Base-by-base conservation (phyloP, 139 green algal species). In the Tetraselmis chui region DNA sequence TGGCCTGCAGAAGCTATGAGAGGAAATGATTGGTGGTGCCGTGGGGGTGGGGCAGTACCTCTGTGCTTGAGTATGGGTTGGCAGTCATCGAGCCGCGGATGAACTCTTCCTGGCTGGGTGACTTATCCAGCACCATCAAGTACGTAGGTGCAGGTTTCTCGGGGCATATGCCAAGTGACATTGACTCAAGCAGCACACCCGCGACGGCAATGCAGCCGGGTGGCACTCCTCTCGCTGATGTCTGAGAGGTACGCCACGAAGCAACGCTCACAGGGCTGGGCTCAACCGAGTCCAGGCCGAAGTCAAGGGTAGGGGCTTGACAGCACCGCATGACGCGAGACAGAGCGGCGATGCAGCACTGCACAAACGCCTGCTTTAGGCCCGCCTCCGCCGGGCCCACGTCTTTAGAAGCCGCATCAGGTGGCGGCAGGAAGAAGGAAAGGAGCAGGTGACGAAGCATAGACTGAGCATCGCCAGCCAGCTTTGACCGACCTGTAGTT, bases 61-160 rank as follows among this genome's bases (percentile, higher is more conserved):
- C 45, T 2, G 79, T 45, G 30, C 58, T 82, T 30, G 80, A 85
- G 84, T 92, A 92, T 11, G 89, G 89, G 76, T 91, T 91, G 29
- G 85, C 79, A 30, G 86, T 86, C 82, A 92, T 87, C 0, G 77
- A 28, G 5, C 89, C 89, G 1, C 85, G 87, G 5, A 93, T 93
- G 81, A 93, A 93, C 86, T 94, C 91, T 83, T 93, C 90, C 83
- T 94, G 91, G 0, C 83, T 94, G 11, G 82, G 58, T 0, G 88
- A 86, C 83, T 94, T 93, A 80, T 88, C 86, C 32, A 94, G 84
- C 32, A 89, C 32, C 67, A 94, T 83, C 77, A 87, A 29, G 78
- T 89, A 85, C 25, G 78, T 74, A 1, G 83, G 77, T 76, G 85
- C 82, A 0, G 78, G 59, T 32, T 76, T 79, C 1, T 29, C 80